phyloP scores from a whole-genome alignment of 257 asterid genomes.

The Nicotiana tomentosiformis region DNA sequence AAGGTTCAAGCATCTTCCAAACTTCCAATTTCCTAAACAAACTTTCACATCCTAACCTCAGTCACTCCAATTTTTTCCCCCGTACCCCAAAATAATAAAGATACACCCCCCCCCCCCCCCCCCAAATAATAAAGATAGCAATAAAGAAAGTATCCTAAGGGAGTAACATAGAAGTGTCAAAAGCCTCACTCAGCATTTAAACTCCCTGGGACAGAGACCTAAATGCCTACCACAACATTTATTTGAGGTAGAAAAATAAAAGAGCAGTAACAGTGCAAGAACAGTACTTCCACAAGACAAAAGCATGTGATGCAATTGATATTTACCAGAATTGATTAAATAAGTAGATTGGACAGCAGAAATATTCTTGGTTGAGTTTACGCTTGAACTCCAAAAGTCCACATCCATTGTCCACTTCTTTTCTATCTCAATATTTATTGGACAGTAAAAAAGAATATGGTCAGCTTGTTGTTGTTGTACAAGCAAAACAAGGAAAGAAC shows the following conservation, averaged over 20 bases:
- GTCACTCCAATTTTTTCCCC: no score
- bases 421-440: constrained; percentile 14
- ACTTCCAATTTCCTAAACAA: no score
- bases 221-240: background rate
- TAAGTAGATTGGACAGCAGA: constrained; percentile 48
- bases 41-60: no score
- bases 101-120: no score
- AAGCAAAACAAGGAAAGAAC: background rate
- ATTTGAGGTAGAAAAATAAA: background rate
- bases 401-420: constrained; percentile 38
- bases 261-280: background rate
- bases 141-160: no score
- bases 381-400: constrained; percentile 74
- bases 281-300: constrained; percentile 10
- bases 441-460: background rate
- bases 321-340: constrained; percentile 45
- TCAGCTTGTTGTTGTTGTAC: background rate
- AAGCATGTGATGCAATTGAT: background rate
- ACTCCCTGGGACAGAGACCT: background rate
- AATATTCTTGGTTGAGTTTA: constrained; percentile 36
- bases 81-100: no score
- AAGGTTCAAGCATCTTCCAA: no score
- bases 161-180: background rate
- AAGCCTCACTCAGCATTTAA: background rate
- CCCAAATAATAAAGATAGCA: no score